Percentiles rank a stretch among this genome's conserved stretches.
Evolutionary conservation across 805 yeast species (phyloP).

Genomic region (Metschnikowia anglica): DNA sequence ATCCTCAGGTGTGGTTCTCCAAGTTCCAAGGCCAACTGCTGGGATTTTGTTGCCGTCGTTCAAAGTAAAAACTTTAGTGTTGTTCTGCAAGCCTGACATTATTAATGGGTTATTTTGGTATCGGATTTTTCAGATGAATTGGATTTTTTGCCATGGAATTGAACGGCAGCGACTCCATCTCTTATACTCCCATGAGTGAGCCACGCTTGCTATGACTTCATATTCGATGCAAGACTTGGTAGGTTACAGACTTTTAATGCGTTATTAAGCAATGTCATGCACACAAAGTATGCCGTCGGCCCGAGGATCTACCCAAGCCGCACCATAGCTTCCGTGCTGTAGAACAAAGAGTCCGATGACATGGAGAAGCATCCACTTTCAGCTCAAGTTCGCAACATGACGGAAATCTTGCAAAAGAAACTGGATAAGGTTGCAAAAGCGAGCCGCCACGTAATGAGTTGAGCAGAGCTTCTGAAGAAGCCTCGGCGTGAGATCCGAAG

Average conservation of each 20-base stretch:
- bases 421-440: too few species aligned
- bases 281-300: neutral
- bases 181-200: neutral
- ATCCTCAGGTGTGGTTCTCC: constrained; percentile 56
- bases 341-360: too few species aligned
- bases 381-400: too few species aligned
- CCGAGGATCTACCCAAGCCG: neutral
- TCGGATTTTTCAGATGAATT: neutral
- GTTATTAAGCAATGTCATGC: constrained; percentile 2
- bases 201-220: constrained; percentile 4
- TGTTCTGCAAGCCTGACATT: constrained; percentile 15
- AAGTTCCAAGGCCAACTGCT: constrained; percentile 42
- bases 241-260: neutral
- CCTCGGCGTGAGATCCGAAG: too few species aligned
- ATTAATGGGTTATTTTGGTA: neutral
- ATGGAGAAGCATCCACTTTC: too few species aligned
- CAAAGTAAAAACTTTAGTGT: constrained; percentile 12
- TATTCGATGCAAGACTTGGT: neutral
- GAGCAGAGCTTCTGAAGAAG: too few species aligned
- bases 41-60: constrained; percentile 20
- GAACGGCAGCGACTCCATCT: neutral
- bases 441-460: too few species aligned
- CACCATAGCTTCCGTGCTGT: too few species aligned
- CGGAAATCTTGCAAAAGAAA: too few species aligned
- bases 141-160: too few species aligned